Conservation (phyloP, 2,329 filamentous ascomycete species). For the Fusarium phyllophilum region DNA sequence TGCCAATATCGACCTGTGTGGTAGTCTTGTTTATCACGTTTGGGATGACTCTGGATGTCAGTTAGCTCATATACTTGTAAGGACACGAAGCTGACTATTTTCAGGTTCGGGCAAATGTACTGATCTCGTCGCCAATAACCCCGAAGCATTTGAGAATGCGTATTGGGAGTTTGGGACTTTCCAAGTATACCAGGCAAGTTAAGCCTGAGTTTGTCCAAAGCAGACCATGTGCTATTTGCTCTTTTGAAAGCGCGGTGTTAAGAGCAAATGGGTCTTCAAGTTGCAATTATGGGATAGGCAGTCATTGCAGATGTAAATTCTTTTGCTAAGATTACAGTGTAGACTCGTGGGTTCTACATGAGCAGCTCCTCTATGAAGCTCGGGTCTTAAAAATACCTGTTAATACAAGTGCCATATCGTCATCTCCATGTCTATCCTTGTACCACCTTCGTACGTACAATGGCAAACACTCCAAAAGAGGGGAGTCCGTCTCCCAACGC, state of each 20-base stretch:
- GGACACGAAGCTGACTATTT: slow-evolving; percentile 1
- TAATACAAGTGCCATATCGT: slow-evolving; percentile 30
- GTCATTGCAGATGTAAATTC: neutral
- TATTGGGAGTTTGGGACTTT: slow-evolving; percentile 74
- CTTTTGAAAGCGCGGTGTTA: slow-evolving; percentile 40
- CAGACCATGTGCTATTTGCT: neutral
- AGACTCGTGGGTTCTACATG: slow-evolving; percentile 21
- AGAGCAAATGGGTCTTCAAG: neutral
- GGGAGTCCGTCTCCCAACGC: slow-evolving; percentile 46
- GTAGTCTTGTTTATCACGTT: slow-evolving; percentile 60
- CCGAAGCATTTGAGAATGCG: slow-evolving; percentile 64
- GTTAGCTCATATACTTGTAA: neutral
- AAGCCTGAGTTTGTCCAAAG: neutral
- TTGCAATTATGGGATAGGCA: neutral
- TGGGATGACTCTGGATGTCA: slow-evolving; percentile 59
- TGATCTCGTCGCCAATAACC: slow-evolving; percentile 67
- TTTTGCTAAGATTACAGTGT: slow-evolving; percentile 16
- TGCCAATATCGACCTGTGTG: slow-evolving; percentile 73
- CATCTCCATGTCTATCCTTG: slow-evolving; percentile 17
- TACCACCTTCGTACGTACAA: neutral
- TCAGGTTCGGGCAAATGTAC: slow-evolving; percentile 65
- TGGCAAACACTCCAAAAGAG: slow-evolving; percentile 42
- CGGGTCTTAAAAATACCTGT: slow-evolving; percentile 36
- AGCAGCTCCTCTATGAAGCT: slow-evolving; percentile 30
- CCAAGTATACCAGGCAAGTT: slow-evolving; percentile 61